Evolutionary conservation across 2,329 filamentous ascomycete species (phyloP), one percentile per base, ranked within the genome.

Genomic region (Xylariales sp.): DNA sequence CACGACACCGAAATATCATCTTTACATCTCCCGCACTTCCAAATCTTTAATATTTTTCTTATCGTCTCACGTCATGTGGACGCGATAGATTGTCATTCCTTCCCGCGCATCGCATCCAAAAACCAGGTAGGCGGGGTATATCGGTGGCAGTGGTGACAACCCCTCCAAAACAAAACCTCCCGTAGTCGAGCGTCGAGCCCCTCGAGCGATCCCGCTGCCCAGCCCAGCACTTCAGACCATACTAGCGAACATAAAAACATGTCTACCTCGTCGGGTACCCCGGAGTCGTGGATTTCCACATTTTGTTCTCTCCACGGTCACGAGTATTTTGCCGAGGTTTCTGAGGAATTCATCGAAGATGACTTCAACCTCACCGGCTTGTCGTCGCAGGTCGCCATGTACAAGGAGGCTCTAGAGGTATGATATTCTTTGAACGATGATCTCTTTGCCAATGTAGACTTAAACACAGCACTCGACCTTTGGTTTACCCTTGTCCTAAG

Each of bases 261-360:
- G 76, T 81, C 76, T 51, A 74, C 74, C 38, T 78, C 76, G 35
- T 80, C 76, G 38, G 76, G 73, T 38, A 65, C 72, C 20, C 75
- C 76, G 45, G 93, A 98, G 71, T 95, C 90, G 40, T 98, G 93
- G 93, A 97, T 98, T 69, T 85, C 88, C 47, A 94, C 90, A 41
- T 98, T 96, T 64, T 98, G 93, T 72, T 89, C 88, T 27, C 74
- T 97, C 31, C 78, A 97, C 43, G 93, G 93, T 45, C 93, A 98
- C 62, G 93, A 98, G 65, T 98, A 97, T 69, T 98, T 98, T 64
- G 93, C 93, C 46, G 93, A 98, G 70, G 91, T 98, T 35, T 93
- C 88, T 31, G 93, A 98, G 67, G 93, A 98, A 57, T 98, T 98
- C 55, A 97, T 98, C 59, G 93, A 98, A 64, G 93, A 98, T 80